Conservation (phyloP, 2,329 filamentous ascomycete species). For the Dothistroma pini region DNA sequence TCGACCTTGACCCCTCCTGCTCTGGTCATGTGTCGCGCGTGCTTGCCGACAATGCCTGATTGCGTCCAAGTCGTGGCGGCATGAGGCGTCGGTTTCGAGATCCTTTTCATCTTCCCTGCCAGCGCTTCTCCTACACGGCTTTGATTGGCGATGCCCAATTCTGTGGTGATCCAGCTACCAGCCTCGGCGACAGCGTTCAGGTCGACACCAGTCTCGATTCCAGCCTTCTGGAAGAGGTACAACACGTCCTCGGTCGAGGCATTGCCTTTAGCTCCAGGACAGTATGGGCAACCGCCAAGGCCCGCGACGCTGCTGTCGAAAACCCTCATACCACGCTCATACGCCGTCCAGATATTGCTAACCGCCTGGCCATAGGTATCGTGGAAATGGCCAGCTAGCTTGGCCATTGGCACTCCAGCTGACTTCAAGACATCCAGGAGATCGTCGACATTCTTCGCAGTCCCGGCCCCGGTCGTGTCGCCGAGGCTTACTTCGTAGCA, state of each 20-base stretch:
- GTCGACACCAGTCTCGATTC: conserved; percentile 26
- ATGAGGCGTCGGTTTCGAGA: background rate
- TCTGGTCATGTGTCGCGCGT: background rate
- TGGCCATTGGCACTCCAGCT: conserved; percentile 15
- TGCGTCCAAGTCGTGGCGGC: background rate
- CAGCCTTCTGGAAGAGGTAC: conserved; percentile 24
- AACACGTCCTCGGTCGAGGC: conserved; percentile 29
- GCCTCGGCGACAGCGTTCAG: conserved; percentile 16
- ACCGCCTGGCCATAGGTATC: conserved; percentile 32
- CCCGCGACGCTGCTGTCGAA: conserved; percentile 30
- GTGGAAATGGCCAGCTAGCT: conserved; percentile 29
- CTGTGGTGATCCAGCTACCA: conserved; percentile 26
- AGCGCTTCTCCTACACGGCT: conserved; percentile 26
- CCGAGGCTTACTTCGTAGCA: conserved; percentile 30
- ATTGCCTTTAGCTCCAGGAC: conserved; percentile 30
- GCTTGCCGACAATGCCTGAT: background rate
- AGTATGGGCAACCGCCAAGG: conserved; percentile 30
- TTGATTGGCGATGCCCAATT: conserved; percentile 19
- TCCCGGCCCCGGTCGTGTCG: conserved; percentile 27
- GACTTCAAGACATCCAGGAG: conserved; percentile 33
- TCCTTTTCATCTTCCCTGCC: conserved; percentile 2
- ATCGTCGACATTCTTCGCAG: conserved; percentile 25
- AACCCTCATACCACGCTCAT: conserved; percentile 21
- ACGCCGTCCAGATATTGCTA: conserved; percentile 25
- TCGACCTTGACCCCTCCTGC: background rate